Evolutionary conservation across 768 basidiomycete species (phyloP).

Genomic region (Gloeostereum incarnatum): DNA sequence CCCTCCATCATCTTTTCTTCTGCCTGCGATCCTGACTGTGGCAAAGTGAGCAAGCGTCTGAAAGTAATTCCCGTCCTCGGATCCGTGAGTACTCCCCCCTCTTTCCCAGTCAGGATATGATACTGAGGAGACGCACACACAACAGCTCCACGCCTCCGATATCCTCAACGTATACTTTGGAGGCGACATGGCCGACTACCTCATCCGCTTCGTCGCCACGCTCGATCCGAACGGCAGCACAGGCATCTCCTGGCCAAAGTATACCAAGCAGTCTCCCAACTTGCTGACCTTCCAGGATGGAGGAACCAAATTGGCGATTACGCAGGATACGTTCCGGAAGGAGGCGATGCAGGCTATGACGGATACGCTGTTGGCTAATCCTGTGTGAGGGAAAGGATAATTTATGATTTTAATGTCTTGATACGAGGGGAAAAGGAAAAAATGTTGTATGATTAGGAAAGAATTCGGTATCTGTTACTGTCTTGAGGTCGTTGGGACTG

Average conservation of each 20-base stretch:
- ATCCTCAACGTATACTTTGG: conserved; percentile 28
- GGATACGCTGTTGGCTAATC: conserved; percentile 21
- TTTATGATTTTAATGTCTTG: too few relatives aligned
- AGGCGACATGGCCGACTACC: conserved; percentile 33
- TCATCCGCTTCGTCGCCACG: conserved; percentile 31
- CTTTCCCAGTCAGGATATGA: neutral
- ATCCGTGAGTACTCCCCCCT: conserved; percentile 26
- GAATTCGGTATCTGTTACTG: too few relatives aligned
- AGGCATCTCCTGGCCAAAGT: conserved; percentile 34
- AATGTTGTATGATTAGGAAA: too few relatives aligned
- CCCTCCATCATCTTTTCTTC: neutral
- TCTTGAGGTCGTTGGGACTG: too few relatives aligned
- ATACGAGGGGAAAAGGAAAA: too few relatives aligned
- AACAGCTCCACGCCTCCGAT: conserved; percentile 33
- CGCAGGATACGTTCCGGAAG: conserved; percentile 32
- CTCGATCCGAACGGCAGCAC: conserved; percentile 33
- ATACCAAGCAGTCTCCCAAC: conserved; percentile 20
- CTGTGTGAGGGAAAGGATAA: conserved; percentile 12
- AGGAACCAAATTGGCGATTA: conserved; percentile 20
- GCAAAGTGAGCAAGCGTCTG: conserved; percentile 33
- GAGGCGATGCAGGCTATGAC: conserved; percentile 26
- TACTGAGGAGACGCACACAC: neutral
- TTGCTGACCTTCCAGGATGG: conserved; percentile 32
- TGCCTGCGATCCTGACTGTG: neutral
- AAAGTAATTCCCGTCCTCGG: conserved; percentile 34